A percentile compares a stretch with the other conserved stretches of the same genome.
phyloP scores from a whole-genome alignment of 2,329 filamentous ascomycete genomes.

The Sporothrix brunneoviolacea region DNA sequence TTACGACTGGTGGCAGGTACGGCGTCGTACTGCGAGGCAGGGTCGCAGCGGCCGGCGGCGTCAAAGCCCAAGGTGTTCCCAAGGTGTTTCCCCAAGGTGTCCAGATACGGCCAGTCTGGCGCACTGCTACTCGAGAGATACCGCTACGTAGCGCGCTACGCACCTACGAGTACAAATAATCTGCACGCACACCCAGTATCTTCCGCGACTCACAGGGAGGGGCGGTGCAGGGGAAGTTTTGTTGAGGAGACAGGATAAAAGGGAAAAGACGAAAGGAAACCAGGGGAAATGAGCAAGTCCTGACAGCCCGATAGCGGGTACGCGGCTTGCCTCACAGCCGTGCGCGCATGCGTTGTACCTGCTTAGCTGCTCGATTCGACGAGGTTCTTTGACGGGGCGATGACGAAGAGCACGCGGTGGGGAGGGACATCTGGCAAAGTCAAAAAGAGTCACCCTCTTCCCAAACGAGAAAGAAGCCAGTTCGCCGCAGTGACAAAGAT shows the following conservation, averaged over 20 bases:
- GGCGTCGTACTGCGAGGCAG: no score
- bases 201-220: no score
- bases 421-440: no score
- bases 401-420: constrained; percentile 7
- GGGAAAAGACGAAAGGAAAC: not conserved
- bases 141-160: no score
- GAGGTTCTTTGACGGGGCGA: constrained; percentile 3
- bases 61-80: not conserved
- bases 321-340: not conserved
- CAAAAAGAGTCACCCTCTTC: not conserved
- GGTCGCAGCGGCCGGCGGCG: not conserved
- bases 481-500: constrained; percentile 1
- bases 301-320: constrained; percentile 6
- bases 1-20: no score
- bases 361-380: constrained; percentile 4
- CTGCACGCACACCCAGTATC: no score
- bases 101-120: no score
- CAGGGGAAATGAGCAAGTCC: constrained; percentile 9
- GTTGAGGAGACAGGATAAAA: not conserved
- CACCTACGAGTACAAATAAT: no score
- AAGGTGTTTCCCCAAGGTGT: no score
- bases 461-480: constrained; percentile 1
- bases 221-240: not conserved
- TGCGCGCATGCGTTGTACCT: constrained; percentile 1
- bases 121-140: no score